These are phyloP conservation scores for Colletotrichum higginsianum DNA, from an alignment of 2,329 filamentous ascomycete species.

Conservation along the genomic window DNA sequence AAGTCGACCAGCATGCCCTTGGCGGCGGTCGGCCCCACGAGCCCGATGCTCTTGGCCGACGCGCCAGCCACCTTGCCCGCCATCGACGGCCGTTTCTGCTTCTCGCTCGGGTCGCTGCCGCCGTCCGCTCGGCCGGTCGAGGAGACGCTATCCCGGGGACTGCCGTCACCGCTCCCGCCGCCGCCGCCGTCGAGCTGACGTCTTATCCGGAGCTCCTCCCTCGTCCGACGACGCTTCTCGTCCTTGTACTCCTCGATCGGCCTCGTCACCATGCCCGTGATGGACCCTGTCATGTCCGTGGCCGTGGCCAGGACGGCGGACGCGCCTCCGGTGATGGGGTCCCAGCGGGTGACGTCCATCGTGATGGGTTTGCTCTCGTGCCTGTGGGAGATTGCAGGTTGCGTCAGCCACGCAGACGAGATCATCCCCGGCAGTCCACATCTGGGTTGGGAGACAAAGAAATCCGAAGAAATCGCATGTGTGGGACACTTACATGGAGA, in stretches of 20 bases:
- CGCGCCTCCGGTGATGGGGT: constrained; percentile 47
- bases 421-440: not conserved
- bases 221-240: constrained; percentile 9
- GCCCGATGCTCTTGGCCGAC: constrained; percentile 33
- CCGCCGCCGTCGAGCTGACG: not conserved
- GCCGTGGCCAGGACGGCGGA: constrained; percentile 42
- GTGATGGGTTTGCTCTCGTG: constrained; percentile 46
- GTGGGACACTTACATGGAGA: constrained; percentile 5
- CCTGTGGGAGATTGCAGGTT: not conserved
- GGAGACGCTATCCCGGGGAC: constrained; percentile 10
- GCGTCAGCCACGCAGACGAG: not conserved
- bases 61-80: constrained; percentile 53
- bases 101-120: constrained; percentile 43
- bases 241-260: constrained; percentile 26
- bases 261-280: constrained; percentile 39
- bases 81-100: constrained; percentile 60
- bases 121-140: too few relatives aligned
- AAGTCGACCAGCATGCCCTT: constrained; percentile 58
- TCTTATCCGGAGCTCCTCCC: not conserved
- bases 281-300: constrained; percentile 28
- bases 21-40: constrained; percentile 55
- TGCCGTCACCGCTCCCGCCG: constrained; percentile 55
- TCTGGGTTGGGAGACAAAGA: not conserved
- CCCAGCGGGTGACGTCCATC: constrained; percentile 50
- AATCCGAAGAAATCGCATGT: too few relatives aligned